A percentile compares a stretch with the other conserved stretches of the same genome.
These are phyloP conservation scores for Lichtheimia hyalospora DNA, from an alignment of 371 early-diverging fungal genomes.

Conservation along the genomic window DNA sequence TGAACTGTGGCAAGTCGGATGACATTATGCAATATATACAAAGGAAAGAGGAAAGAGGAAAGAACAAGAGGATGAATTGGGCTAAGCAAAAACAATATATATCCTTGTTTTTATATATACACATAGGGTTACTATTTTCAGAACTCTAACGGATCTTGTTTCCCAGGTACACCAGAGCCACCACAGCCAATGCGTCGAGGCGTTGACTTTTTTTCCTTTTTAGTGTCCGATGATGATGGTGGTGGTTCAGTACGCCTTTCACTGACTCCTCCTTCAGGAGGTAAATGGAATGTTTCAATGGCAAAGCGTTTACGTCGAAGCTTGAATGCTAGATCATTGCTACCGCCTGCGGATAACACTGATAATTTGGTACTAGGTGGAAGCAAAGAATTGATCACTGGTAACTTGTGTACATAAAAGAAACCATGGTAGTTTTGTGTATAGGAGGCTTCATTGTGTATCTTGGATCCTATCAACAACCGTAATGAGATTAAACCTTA, in stretches of 20 bases:
- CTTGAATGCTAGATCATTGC: constrained; percentile 82
- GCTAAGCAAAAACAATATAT: background rate
- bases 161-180: constrained; percentile 32
- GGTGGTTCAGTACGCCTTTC: constrained; percentile 62
- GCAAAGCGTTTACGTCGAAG: constrained; percentile 85
- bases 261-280: constrained; percentile 85
- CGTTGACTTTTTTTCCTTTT: constrained; percentile 20
- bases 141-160: constrained; percentile 48
- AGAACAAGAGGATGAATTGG: background rate
- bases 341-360: constrained; percentile 60
- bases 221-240: background rate
- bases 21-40: constrained; percentile 7
- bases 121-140: constrained; percentile 13
- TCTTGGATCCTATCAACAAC: constrained; percentile 40
- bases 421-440: constrained; percentile 86
- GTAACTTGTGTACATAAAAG: constrained; percentile 82
- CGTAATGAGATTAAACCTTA: constrained; percentile 2
- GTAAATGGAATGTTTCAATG: constrained; percentile 90
- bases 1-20: constrained; percentile 18
- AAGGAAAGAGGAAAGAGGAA: background rate
- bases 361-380: constrained; percentile 74
- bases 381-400: constrained; percentile 76
- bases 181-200: constrained; percentile 37
- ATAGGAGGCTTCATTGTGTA: constrained; percentile 46
- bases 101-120: background rate